Base-by-base conservation (phyloP, 768 basidiomycete genomes). In the Cytidiella melzeri region DNA sequence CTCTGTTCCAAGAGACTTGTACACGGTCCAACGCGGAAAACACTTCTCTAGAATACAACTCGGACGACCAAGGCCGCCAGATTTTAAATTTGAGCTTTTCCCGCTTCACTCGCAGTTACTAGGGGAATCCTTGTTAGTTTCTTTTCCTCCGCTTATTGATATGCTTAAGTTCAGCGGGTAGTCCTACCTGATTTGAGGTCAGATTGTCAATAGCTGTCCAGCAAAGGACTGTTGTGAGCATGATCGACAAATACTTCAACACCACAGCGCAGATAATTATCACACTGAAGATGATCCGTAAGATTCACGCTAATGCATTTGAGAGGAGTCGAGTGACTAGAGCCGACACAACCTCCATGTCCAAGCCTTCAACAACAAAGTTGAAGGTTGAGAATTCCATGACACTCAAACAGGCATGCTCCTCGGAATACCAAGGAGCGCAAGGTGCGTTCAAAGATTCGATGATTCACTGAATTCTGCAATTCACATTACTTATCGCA, bases 121-220 rank as follows among this genome's bases (percentile, higher is more conserved):
- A 81, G 75, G 81, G 83, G 80, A 85, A 84, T 84, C 83, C 83
- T 83, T 77, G 83, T 85, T 85, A 83, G 81, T 86, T 86, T 84
- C 84, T 86, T 86, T 84, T 84, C 83, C 83, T 84, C 82, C 78
- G 77, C 83, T 86, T 83, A 84, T 83, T 85, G 80, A 84, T 84
- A 83, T 84, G 82, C 83, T 84, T 83, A 84, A 84, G 80, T 84
- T 83, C 80, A 82, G 82, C 76, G 79, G 82, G 83, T 84, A 83
- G 73, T 81, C 82, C 80, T 80, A 76, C 80, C 79, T 80, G 81
- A 83, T 83, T 78, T 81, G 82, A 84, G 82, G 80, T 80, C 81
- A 77, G 69, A 70, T 42, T 60, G 54, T 54, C 43, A 51, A 50
- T 26, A 53, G 62, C 64, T 67, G 62, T 64, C 61, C 40, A 30